Evolutionary conservation across 2,329 filamentous ascomycete species (phyloP).

Genomic region (Ceratocystis colombiana): DNA sequence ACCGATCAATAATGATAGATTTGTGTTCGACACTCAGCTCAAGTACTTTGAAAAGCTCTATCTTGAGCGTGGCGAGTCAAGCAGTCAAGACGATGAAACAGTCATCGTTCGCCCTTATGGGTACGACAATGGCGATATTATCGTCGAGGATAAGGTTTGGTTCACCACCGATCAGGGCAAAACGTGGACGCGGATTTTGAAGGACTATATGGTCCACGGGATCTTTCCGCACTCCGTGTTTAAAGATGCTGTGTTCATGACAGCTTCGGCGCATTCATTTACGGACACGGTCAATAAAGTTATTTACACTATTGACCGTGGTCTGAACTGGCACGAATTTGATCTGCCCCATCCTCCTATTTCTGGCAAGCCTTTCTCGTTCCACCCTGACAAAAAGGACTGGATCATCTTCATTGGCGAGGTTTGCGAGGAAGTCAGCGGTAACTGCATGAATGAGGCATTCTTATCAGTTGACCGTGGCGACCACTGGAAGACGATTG

Average conservation of each 20-base stretch:
- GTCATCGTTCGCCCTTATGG: conserved; percentile 46
- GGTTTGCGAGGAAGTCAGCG: conserved; percentile 49
- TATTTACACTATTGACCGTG: conserved; percentile 73
- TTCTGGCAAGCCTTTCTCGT: conserved; percentile 47
- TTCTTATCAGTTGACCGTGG: conserved; percentile 73
- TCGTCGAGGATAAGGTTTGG: conserved; percentile 50
- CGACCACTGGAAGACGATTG: conserved; percentile 63
- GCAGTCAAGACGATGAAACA: conserved; percentile 59
- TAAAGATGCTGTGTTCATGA: conserved; percentile 77
- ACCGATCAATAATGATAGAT: conserved; percentile 52
- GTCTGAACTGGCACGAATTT: conserved; percentile 62
- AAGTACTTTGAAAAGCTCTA: conserved; percentile 53
- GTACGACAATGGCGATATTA: conserved; percentile 28
- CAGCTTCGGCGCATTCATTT: conserved; percentile 46
- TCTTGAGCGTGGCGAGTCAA: conserved; percentile 63
- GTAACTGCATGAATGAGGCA: conserved; percentile 61
- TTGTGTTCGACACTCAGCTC: conserved; percentile 51
- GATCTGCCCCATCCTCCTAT: conserved; percentile 51
- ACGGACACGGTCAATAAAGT: conserved; percentile 41
- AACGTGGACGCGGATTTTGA: conserved; percentile 61
- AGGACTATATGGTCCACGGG: conserved; percentile 56
- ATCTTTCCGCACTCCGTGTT: conserved; percentile 73
- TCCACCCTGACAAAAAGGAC: conserved; percentile 76
- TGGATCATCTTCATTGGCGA: conserved; percentile 88
- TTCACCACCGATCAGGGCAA: conserved; percentile 82